phyloP scores from a whole-genome alignment of 2,329 filamentous ascomycete genomes.

The Leptosphaerulina australis region DNA sequence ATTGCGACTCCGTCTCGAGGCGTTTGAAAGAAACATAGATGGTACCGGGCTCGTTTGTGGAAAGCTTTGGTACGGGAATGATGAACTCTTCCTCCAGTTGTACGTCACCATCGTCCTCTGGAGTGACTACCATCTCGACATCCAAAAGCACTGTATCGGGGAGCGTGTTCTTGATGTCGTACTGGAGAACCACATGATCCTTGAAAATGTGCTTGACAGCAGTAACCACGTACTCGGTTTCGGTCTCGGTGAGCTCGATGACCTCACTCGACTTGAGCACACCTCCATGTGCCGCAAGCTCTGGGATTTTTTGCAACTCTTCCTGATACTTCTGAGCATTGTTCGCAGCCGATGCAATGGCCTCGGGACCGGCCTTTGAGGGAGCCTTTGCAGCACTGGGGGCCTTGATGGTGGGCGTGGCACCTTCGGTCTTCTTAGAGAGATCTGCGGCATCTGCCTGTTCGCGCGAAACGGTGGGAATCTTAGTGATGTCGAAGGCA shows the following conservation, averaged over 20 bases:
- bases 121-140: slow-evolving; percentile 73
- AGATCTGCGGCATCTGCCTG: slow-evolving; percentile 95
- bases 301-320: slow-evolving; percentile 85
- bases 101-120: slow-evolving; percentile 80
- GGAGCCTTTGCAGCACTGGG: slow-evolving; percentile 81
- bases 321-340: slow-evolving; percentile 87
- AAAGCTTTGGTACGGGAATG: slow-evolving; percentile 81
- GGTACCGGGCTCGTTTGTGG: slow-evolving; percentile 85
- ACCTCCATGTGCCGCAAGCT: slow-evolving; percentile 85
- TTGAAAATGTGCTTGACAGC: slow-evolving; percentile 98
- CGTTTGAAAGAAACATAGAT: slow-evolving; percentile 96
- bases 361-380: slow-evolving; percentile 71
- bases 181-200: slow-evolving; percentile 93
- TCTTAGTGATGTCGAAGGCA: slow-evolving; percentile 88
- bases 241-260: slow-evolving; percentile 91
- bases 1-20: slow-evolving; percentile 72
- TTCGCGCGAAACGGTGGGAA: slow-evolving; percentile 92
- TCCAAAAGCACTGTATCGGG: slow-evolving; percentile 68
- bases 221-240: slow-evolving; percentile 95
- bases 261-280: slow-evolving; percentile 88
- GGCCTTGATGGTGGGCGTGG: slow-evolving; percentile 91
- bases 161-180: slow-evolving; percentile 96
- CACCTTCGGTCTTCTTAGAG: slow-evolving; percentile 94
- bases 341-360: slow-evolving; percentile 75
- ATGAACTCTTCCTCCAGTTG: slow-evolving; percentile 84